These are phyloP conservation scores for Chaetomium cochliodes DNA, from an alignment of 495 filamentous ascomycete genomes.

Conservation along the genomic window DNA sequence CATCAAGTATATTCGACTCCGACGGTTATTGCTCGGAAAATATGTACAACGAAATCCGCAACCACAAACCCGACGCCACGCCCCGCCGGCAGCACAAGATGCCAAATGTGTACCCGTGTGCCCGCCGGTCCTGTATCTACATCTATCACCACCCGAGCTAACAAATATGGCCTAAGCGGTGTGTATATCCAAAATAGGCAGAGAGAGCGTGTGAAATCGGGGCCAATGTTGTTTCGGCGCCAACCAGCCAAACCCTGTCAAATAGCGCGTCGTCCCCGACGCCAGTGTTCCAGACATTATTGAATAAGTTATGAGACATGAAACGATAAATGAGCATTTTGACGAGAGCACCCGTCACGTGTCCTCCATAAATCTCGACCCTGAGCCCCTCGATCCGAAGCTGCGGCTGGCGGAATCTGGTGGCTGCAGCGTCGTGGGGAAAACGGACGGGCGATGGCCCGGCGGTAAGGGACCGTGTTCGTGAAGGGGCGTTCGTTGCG, in stretches of 20 bases:
- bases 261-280: not conserved
- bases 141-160: constrained; percentile 7
- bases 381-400: constrained; percentile 46
- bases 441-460: constrained; percentile 25
- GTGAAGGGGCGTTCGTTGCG: constrained; percentile 45
- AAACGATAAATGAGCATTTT: constrained; percentile 16
- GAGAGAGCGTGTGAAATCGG: not conserved
- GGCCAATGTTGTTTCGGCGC: not conserved
- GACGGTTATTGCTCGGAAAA: not conserved
- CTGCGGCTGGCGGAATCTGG: constrained; percentile 46
- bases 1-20: not conserved
- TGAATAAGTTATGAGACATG: constrained; percentile 27
- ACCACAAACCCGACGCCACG: not conserved
- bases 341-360: constrained; percentile 37
- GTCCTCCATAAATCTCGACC: constrained; percentile 54
- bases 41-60: constrained; percentile 15
- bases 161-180: not conserved
- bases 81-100: not conserved
- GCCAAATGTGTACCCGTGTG: not conserved
- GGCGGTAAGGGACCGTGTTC: constrained; percentile 43
- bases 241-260: not conserved
- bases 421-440: constrained; percentile 32
- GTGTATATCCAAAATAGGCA: constrained; percentile 5
- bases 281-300: constrained; percentile 34
- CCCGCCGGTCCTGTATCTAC: constrained; percentile 7